Evolutionary conservation across 257 asterid genomes (phyloP), one percentile per base, ranked within the genome.

Genomic region (Ilex aquifolium): DNA sequence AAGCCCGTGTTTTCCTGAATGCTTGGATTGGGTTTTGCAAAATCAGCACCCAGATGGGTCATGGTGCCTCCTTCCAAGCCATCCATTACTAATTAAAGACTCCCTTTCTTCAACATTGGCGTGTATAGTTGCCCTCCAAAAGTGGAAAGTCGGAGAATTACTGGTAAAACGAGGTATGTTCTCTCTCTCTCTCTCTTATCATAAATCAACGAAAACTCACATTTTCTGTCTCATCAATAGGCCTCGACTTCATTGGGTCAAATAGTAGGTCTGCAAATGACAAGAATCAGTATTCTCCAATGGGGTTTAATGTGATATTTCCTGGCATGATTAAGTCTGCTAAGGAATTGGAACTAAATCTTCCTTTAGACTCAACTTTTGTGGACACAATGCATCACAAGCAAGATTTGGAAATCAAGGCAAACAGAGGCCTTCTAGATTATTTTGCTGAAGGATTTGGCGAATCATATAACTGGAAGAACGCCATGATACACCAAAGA

Each of bases 381-480:
- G 44, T 71, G 66, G 46, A 61, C 21, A 2, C 15, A 15, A 29
- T 67, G 64, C 54, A 59, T 48, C 65, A 48, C 3, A 10, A 46
- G 15, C 63, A 63, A 30, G 79, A 70, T n/a, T 40, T 44, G 2
- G 42, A 57, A 55, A 66, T 74, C 11, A 48, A 64, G 10, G 82
- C 72, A 74, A 66, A 54, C 56, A 82, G 76, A 67, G 86, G 83
- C 57, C 82, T 70, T 76, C 64, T 82, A 63, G 94, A 88, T 17
- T 89, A 83, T 68, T 53, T 87, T 64, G 82, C 88, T 4, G 99
- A 92, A 80, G 97, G 99, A 56, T 59, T 82, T 66, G 80, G 77
- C 15, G 69, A 80, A 57, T 73, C 64, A 57, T 85, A 79, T 44
- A 69, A 89, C 59, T 82, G 95, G 96, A 73, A 80, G 56, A 68